Conservation (phyloP, 768 basidiomycete species). For the Hericium erinaceus region DNA sequence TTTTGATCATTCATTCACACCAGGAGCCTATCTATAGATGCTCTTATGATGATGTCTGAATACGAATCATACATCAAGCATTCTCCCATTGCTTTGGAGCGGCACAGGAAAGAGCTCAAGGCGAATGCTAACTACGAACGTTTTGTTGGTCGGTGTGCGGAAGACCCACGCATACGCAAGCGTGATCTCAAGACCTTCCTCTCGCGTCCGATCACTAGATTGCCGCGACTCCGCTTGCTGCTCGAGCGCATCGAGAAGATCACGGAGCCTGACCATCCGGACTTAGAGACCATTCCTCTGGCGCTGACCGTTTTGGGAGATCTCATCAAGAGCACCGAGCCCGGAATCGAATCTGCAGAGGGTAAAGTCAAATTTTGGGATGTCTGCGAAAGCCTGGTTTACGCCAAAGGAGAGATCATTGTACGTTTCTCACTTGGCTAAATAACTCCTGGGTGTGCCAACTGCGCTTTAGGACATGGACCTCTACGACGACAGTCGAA, state of each 20-base stretch:
- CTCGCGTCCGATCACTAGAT: slow-evolving; percentile 80
- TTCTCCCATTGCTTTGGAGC: slow-evolving; percentile 79
- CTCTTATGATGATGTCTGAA: slow-evolving; percentile 41
- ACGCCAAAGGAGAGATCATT: slow-evolving; percentile 73
- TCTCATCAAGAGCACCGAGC: slow-evolving; percentile 78
- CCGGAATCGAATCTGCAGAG: slow-evolving; percentile 87
- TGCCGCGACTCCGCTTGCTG: slow-evolving; percentile 70
- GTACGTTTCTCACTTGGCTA: slow-evolving; percentile 30
- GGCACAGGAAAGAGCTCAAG: slow-evolving; percentile 67
- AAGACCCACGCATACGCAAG: slow-evolving; percentile 59
- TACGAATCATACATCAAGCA: slow-evolving; percentile 85
- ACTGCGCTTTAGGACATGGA: slow-evolving; percentile 61
- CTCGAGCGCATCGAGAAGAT: slow-evolving; percentile 61
- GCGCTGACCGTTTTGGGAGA: slow-evolving; percentile 58
- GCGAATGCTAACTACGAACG: slow-evolving; percentile 56
- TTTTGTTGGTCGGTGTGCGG: slow-evolving; percentile 54
- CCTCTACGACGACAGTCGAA: slow-evolving; percentile 65
- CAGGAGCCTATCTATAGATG: slow-evolving; percentile 14
- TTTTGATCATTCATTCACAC: neutral
- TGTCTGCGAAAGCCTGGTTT: slow-evolving; percentile 65
- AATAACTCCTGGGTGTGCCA: slow-evolving; percentile 4
- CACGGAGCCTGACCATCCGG: slow-evolving; percentile 66
- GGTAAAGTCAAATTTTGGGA: slow-evolving; percentile 84
- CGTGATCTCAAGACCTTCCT: slow-evolving; percentile 77
- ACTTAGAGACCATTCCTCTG: slow-evolving; percentile 67